These are phyloP conservation scores for Saccharomycopsis phalli DNA, from an alignment of 1,139 yeast species.

Conservation along the genomic window DNA sequence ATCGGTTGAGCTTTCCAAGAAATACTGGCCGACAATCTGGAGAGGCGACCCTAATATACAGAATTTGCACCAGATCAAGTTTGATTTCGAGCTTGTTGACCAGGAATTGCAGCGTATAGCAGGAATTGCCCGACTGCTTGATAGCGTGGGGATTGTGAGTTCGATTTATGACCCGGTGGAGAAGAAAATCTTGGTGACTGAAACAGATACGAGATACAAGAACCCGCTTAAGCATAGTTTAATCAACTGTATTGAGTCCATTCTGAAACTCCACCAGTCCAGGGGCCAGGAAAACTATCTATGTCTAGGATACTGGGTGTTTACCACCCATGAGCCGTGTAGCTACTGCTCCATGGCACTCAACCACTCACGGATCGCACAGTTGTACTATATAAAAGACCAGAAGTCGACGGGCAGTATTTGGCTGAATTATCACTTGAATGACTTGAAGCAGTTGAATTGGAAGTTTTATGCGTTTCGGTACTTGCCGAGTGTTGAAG, in stretches of 20 bases:
- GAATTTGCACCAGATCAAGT: conserved; percentile 43
- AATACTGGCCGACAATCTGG: conserved; percentile 88
- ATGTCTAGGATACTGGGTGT: conserved; percentile 69
- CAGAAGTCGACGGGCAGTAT: conserved; percentile 38
- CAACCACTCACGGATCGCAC: conserved; percentile 75
- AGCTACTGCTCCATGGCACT: conserved; percentile 96
- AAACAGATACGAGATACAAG: conserved; percentile 32
- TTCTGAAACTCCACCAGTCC: conserved; percentile 26
- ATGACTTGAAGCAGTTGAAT: conserved; percentile 12
- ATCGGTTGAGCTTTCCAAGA: conserved; percentile 51
- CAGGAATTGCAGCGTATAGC: conserved; percentile 32
- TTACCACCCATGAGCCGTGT: conserved; percentile 93
- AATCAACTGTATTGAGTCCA: conserved; percentile 58
- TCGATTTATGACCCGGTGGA: conserved; percentile 41
- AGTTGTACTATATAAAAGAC: conserved; percentile 52
- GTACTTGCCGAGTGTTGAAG: background rate
- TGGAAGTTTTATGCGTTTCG: conserved; percentile 15
- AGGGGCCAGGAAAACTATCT: conserved; percentile 37
- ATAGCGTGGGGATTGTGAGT: conserved; percentile 35
- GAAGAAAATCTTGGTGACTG: conserved; percentile 30
- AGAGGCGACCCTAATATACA: conserved; percentile 85
- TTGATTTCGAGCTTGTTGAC: conserved; percentile 39
- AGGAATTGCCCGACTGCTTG: conserved; percentile 28
- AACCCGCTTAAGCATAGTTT: conserved; percentile 61
- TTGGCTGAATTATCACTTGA: conserved; percentile 9